Evolutionary conservation across 2,329 filamentous ascomycete genomes (phyloP).

Genomic region (Botryotinia globosa): DNA sequence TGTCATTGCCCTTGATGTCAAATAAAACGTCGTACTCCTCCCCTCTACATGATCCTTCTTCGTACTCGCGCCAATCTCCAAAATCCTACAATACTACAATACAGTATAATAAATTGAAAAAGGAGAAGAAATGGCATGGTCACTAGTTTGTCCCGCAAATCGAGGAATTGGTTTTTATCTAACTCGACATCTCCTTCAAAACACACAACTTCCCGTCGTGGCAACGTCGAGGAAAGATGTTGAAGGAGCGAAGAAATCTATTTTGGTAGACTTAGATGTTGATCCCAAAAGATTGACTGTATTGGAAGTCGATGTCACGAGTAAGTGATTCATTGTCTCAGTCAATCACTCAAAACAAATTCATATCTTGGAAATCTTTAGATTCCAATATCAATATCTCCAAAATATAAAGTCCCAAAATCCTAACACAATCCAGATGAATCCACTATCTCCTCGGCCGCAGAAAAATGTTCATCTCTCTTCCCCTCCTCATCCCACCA

Average conservation of each 20-base stretch:
- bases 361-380: neutral
- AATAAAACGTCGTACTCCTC: neutral
- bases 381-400: neutral
- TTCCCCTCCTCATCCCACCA: constrained; percentile 54
- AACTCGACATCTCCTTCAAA: constrained; percentile 54
- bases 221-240: constrained; percentile 57
- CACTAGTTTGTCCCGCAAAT: constrained; percentile 56
- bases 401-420: neutral
- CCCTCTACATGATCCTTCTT: neutral
- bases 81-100: neutral
- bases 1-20: constrained; percentile 7
- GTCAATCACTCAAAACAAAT: neutral
- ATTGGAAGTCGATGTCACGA: constrained; percentile 54
- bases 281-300: constrained; percentile 48
- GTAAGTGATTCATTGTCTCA: constrained; percentile 40
- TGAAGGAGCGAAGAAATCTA: constrained; percentile 46
- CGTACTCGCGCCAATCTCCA: neutral
- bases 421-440: constrained; percentile 48
- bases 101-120: neutral
- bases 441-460: constrained; percentile 56
- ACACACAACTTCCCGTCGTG: constrained; percentile 56
- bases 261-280: constrained; percentile 49
- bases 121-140: constrained; percentile 34
- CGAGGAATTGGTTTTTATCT: constrained; percentile 62
- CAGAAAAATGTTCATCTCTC: constrained; percentile 47